phyloP scores from a whole-genome alignment of 2,329 filamentous ascomycete species.

The Talaromyces sp. region DNA sequence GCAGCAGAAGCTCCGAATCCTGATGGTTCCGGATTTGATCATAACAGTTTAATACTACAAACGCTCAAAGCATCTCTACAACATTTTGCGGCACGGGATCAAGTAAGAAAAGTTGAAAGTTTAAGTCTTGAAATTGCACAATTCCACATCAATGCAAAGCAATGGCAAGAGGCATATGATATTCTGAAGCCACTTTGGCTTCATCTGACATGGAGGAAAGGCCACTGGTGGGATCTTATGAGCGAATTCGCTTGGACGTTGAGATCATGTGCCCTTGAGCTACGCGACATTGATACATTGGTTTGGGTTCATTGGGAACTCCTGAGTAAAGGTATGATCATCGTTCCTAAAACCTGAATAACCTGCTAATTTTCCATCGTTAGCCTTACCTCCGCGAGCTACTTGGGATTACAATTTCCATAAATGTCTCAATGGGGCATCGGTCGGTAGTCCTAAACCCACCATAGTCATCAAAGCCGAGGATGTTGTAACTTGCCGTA shows the following conservation, averaged over 20 bases:
- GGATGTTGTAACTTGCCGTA: conserved; percentile 49
- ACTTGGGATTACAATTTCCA: conserved; percentile 49
- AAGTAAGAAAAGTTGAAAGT: conserved; percentile 55
- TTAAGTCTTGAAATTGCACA: conserved; percentile 56
- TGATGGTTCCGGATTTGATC: conserved; percentile 49
- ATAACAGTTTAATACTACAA: conserved; percentile 51
- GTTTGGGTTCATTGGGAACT: conserved; percentile 60
- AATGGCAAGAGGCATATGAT: conserved; percentile 52
- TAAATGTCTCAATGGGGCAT: conserved; percentile 43
- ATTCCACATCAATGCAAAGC: conserved; percentile 52
- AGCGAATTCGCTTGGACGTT: conserved; percentile 54
- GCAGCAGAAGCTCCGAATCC: conserved; percentile 54
- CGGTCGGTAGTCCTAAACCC: conserved; percentile 41
- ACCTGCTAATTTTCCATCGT: neutral
- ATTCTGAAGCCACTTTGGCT: conserved; percentile 57
- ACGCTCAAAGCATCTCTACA: conserved; percentile 49
- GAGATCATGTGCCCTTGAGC: conserved; percentile 52
- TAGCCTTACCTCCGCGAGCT: conserved; percentile 38
- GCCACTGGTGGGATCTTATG: conserved; percentile 61
- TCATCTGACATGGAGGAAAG: conserved; percentile 56
- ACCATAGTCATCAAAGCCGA: conserved; percentile 50
- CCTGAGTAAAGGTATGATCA: conserved; percentile 37
- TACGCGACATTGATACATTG: conserved; percentile 49
- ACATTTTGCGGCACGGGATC: conserved; percentile 54
- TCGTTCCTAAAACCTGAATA: neutral